Percentiles rank a stretch among this genome's conserved stretches.
These are phyloP conservation scores for Lasiosphaeriaceae sp. DNA, from an alignment of 495 filamentous ascomycete genomes.

Conservation along the genomic window DNA sequence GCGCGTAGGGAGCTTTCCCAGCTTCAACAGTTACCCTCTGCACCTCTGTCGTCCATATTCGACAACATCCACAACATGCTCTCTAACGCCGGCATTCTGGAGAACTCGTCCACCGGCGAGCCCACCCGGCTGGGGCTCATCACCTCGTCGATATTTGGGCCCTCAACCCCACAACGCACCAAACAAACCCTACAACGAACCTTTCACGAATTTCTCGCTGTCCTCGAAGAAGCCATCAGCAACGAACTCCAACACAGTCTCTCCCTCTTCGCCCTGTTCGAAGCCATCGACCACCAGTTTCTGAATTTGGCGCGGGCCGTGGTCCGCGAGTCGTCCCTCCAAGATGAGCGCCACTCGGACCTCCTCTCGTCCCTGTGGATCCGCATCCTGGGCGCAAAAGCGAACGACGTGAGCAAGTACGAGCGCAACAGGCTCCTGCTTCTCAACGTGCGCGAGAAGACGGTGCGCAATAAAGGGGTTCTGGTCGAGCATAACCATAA, in stretches of 20 bases:
- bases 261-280: constrained; percentile 76
- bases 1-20: constrained; percentile 71
- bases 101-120: constrained; percentile 51
- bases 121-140: constrained; percentile 65
- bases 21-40: constrained; percentile 45
- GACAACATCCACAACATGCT: constrained; percentile 78
- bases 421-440: constrained; percentile 79
- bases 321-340: constrained; percentile 70
- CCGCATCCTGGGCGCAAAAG: constrained; percentile 69
- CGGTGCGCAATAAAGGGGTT: constrained; percentile 78
- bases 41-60: constrained; percentile 60
- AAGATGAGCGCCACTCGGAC: constrained; percentile 74
- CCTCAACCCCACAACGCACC: constrained; percentile 73
- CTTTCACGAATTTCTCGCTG: constrained; percentile 81
- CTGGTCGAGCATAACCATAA: constrained; percentile 79
- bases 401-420: constrained; percentile 71
- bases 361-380: constrained; percentile 83
- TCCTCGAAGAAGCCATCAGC: constrained; percentile 83
- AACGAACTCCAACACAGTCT: constrained; percentile 74
- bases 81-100: constrained; percentile 63
- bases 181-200: constrained; percentile 74
- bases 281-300: constrained; percentile 83
- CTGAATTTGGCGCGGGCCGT: constrained; percentile 83
- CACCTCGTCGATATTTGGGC: constrained; percentile 70
- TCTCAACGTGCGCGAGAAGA: constrained; percentile 70